Base-by-base conservation (phyloP, 1,284 basidiomycete species). In the Macrocystidia cucumis region DNA sequence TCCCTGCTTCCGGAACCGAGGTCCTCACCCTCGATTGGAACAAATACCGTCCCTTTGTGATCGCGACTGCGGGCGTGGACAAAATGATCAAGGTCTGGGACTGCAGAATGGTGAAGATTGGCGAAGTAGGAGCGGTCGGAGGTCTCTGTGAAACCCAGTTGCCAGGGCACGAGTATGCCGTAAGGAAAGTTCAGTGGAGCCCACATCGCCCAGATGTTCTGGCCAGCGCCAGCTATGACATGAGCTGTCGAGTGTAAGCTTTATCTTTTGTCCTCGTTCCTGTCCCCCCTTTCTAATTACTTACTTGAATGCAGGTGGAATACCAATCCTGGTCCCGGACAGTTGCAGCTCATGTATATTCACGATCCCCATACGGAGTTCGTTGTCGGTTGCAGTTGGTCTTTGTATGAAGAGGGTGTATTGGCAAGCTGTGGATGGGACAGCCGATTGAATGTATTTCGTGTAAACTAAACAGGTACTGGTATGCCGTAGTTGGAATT, bases 311-410 rank as follows among this genome's bases (percentile, higher is more conserved):
- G 9, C 32, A 89, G 78, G 51, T 86, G 78, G 84, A 72, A 69
- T 41, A 75, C 71, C 14, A 66, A 57, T 32, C 71, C 74, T n/a
- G 49, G 61, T 3, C 58, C 62, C 32, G 76, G 68, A 37, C 67
- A 71, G 39, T 63, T 67, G 3, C 70, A 75, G 42, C 59, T 89
- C 17, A 49, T 81, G 32, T 62, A 78, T 41, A 77, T 91, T 21
- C 85, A 95, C 51, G 81, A 90, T 53, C 65, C 75, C 5, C 95
- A 98, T 55, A 91, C 89, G 2, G 95, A 98, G 60, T 98, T 98
- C 56, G 91, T 95, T 12, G 87, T 90, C 31, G 91, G 90, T 0
- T 81, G 90, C 44, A 74, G 74, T 13, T 98, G 95, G 95, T 86
- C 85, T 11, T 50, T 88, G 47, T 95, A 86, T 45, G 87, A 95